Evolutionary conservation across 1,139 yeast species (phyloP), one percentile per base, ranked within the genome.

Genomic region (Dujonia santamariae): DNA sequence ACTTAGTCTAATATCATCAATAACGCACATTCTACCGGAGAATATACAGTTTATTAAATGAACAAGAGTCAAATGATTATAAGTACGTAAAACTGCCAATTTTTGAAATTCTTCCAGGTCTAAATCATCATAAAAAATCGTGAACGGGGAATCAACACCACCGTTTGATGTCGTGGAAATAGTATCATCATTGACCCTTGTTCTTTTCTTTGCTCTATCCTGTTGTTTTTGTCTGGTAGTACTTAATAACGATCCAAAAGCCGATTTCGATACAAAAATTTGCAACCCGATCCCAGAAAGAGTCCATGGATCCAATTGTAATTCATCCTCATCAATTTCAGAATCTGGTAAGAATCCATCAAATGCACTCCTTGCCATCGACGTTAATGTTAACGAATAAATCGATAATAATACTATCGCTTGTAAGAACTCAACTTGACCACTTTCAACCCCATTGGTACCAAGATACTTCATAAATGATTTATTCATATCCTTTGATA

Each of bases 21-120:
- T 59, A n/a, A 83, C 65, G 47, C 90, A 80, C 73, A 79, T 79
- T 44, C 92, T 60, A 0, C 95, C 95, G 2, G 84, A 72, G 47
- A 81, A 71, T 8, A 83, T 70, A 48, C 90, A 80, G 50, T 78
- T 76, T 19, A 79, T 77, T 36, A 85, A 51, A 50, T 85, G 95
- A 1, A 78, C 85, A 33, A 85, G 59, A 23, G 83, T 74, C 36
- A 85, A 61, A 46, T 85, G 92, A 54, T 85, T 85, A 75, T 86
- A 84, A 11, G 82, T 70, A 32, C 92, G 62, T 44, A 72, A 66
- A 7, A 71, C 67, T 0, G 80, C 72, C 37, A 75, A 56, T 21
- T 69, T 68, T 42, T 72, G 75, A 44, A 74, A 63, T 41, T 77
- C 77, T 29, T 70, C 58, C 2, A 61, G 45, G 37, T 59, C 65